phyloP scores from a whole-genome alignment of 495 filamentous ascomycete genomes.

The Xylaria longipes region DNA sequence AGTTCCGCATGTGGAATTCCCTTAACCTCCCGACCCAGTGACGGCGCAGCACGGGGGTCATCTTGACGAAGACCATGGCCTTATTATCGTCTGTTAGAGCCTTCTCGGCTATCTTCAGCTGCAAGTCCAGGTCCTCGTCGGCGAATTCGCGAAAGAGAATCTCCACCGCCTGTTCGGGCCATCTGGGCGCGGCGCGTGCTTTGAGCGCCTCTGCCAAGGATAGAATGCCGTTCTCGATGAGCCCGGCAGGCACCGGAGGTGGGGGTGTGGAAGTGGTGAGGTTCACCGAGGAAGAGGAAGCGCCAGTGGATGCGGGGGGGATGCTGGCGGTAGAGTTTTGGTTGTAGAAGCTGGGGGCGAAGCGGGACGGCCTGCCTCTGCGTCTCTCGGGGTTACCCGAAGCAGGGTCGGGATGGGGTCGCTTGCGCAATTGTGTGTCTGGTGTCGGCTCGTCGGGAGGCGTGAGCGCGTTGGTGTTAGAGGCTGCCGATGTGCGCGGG shows the following conservation, averaged over 20 bases:
- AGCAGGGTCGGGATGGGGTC: constrained; percentile 31
- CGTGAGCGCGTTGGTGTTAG: constrained; percentile 50
- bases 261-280: constrained; percentile 2
- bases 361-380: constrained; percentile 47
- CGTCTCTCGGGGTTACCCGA: constrained; percentile 47
- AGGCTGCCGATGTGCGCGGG: constrained; percentile 40
- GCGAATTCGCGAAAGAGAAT: constrained; percentile 57
- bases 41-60: constrained; percentile 48
- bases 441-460: constrained; percentile 54
- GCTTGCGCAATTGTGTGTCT: constrained; percentile 41
- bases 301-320: constrained; percentile 19
- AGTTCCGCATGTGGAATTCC: constrained; percentile 53
- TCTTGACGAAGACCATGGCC: constrained; percentile 61
- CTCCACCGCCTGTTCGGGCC: constrained; percentile 58
- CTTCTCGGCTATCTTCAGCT: constrained; percentile 60
- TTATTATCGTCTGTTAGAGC: constrained; percentile 59
- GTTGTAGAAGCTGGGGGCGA: constrained; percentile 39
- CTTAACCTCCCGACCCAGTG: constrained; percentile 57
- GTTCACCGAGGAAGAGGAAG: constrained; percentile 21
- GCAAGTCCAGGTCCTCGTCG: constrained; percentile 55
- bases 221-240: constrained; percentile 40
- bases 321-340: constrained; percentile 30
- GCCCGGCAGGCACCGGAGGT: constrained; percentile 18
- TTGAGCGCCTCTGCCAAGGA: constrained; percentile 46
- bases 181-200: constrained; percentile 38